Base-by-base conservation (phyloP, 805 yeast species). In the Vanderwaltozyma yarrowii region DNA sequence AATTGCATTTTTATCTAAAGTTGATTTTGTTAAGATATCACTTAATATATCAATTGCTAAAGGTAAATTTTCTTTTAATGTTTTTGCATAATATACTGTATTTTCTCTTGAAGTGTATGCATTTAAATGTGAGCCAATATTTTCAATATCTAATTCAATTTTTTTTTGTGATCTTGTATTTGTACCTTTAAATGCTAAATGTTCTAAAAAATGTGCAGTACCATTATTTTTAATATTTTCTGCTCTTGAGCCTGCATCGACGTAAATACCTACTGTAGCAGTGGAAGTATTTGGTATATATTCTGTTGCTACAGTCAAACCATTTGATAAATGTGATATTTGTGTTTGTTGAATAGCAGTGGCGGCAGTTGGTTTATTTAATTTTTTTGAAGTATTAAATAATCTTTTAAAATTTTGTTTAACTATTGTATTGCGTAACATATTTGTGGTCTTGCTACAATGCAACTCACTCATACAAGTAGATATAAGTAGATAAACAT, bases 91-190 rank as follows among this genome's bases (percentile, higher is more conserved):
- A 62, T 88, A 92, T 8, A 89, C 98, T 1, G 99, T 92, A 63
- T 87, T 88, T 58, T 92, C 99, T 55, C 99, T 76, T 16, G 96
- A 86, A 2, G 98, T 92, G 67, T 92, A 92, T n/a, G 98, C 98
- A 59, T 94, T 92, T 54, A 92, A 74, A 64, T 92, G 98, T 19
- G 96, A 86, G 4, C 99, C 99, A 52, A 88, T 74, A 66, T 92
- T 82, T 62, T 92, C 99, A 41, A 92, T 85, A 63, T 92, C 97
- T 33, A 88, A 67, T 62, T 92, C 99, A 40, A 92, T 69, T 42
- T 77, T 76, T 40, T 77, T 68, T 66, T 92, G 97, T 11, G 85
- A 66, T 58, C 98, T 74, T 40, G 70, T 71, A 38, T 70, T 62
- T 12, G 99, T 92, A 18, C 99, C 99, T 47, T 92, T 92, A 69